A percentile compares a stretch with the other conserved stretches of the same genome.
These are phyloP conservation scores for Corchorus olitorius DNA, from an alignment of 345 rosid species.

Conservation along the genomic window DNA sequence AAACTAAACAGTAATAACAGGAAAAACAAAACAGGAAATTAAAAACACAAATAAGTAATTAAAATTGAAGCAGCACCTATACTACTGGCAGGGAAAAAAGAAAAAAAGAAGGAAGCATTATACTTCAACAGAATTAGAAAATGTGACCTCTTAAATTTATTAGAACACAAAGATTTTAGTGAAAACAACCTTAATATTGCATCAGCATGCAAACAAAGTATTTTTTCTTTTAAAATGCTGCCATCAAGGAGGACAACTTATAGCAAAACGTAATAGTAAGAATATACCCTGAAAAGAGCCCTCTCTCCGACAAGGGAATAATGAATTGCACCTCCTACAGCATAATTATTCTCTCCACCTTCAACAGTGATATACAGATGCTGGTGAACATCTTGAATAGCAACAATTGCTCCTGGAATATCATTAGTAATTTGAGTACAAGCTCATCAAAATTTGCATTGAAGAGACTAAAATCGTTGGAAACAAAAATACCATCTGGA, in stretches of 20 bases:
- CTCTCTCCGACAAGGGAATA: constrained; percentile 84
- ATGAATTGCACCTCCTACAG: constrained; percentile 67
- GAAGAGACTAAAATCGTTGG: constrained; percentile 16
- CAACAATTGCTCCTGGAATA: constrained; percentile 76
- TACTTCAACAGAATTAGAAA: not conserved
- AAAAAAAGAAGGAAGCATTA: not conserved
- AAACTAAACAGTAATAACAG: not conserved
- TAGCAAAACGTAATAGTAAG: not conserved
- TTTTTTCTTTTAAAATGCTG: not conserved
- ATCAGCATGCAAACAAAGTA: not conserved
- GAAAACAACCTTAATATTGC: constrained; percentile 1
- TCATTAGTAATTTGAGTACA: constrained; percentile 21
- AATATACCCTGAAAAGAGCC: constrained; percentile 83
- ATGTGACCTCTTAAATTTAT: not conserved
- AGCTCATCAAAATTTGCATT: constrained; percentile 25
- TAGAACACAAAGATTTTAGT: not conserved
- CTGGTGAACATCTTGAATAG: constrained; percentile 85
- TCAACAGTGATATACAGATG: constrained; percentile 81
- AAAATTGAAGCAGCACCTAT: not conserved
- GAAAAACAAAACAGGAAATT: not conserved
- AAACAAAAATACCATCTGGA: constrained; percentile 68
- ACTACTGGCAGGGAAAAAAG: not conserved
- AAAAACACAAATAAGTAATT: not conserved
- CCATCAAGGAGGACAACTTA: not conserved
- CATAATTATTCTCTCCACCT: constrained; percentile 56